Percentiles rank a stretch among this genome's conserved stretches.
phyloP scores from a whole-genome alignment of 2,329 filamentous ascomycete species.

The Penicillium psychrosexuale region DNA sequence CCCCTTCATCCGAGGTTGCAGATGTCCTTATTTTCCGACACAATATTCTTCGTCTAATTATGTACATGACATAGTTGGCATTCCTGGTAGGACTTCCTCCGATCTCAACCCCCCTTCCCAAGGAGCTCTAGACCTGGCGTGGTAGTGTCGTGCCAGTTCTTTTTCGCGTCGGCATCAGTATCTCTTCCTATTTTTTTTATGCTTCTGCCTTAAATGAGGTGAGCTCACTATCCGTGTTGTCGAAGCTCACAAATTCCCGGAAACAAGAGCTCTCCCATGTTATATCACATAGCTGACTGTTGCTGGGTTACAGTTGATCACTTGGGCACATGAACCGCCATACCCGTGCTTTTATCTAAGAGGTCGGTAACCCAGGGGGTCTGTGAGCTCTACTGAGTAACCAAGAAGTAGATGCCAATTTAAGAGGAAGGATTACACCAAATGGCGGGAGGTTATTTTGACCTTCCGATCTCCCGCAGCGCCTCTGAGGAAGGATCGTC shows the following conservation, averaged over 20 bases:
- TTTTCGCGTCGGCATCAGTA: background rate
- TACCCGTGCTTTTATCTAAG: background rate
- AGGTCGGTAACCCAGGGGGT: conserved; percentile 2
- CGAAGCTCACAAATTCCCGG: background rate
- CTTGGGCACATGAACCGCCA: conserved; percentile 2
- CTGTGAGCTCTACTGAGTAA: conserved; percentile 9
- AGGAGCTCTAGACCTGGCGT: conserved; percentile 4
- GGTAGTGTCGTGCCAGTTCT: background rate
- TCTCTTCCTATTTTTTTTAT: background rate
- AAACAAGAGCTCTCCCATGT: background rate
- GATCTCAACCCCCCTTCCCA: conserved; percentile 3
- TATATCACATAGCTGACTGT: conserved; percentile 25
- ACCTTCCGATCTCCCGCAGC: conserved; percentile 28
- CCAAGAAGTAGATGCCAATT: background rate
- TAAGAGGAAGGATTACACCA: conserved; percentile 11
- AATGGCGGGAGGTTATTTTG: conserved; percentile 37
- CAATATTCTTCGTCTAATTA: conserved; percentile 1
- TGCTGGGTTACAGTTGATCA: conserved; percentile 20
- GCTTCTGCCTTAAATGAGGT: background rate
- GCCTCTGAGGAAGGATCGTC: conserved; percentile 3
- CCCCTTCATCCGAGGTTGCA: conserved; percentile 3
- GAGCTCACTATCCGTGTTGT: background rate
- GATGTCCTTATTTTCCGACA: conserved; percentile 5
- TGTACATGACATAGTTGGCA: conserved; percentile 22
- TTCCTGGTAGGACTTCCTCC: conserved; percentile 13